These are phyloP conservation scores for Zelopaecilomyces penicillatus DNA, from an alignment of 2,329 filamentous ascomycete genomes.

Conservation along the genomic window DNA sequence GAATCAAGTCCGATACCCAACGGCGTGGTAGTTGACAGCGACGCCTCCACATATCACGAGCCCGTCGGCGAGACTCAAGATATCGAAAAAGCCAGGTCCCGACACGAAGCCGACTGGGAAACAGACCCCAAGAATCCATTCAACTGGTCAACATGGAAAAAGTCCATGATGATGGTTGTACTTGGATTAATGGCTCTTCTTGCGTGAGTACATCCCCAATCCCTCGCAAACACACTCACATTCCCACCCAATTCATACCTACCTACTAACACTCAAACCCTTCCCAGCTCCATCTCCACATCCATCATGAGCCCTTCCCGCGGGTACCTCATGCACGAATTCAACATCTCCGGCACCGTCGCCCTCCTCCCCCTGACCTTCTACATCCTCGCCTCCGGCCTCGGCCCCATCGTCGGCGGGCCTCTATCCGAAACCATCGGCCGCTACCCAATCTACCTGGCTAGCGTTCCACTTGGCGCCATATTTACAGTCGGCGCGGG, in stretches of 20 bases:
- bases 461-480: slow-evolving; percentile 36
- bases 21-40: no score
- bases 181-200: slow-evolving; percentile 31
- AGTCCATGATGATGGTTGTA: slow-evolving; percentile 30
- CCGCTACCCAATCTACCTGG: slow-evolving; percentile 42
- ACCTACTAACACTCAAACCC: not conserved
- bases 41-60: no score
- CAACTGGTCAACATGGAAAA: slow-evolving; percentile 39
- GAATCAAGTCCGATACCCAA: no score
- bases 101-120: slow-evolving; percentile 1
- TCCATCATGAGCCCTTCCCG: slow-evolving; percentile 45
- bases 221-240: not conserved
- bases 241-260: slow-evolving; percentile 8
- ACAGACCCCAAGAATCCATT: slow-evolving; percentile 31
- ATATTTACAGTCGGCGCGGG: slow-evolving; percentile 50
- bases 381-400: slow-evolving; percentile 51
- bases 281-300: slow-evolving; percentile 40
- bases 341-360: slow-evolving; percentile 44
- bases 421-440: slow-evolving; percentile 52
- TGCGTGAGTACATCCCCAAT: slow-evolving; percentile 23
- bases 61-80: not conserved
- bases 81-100: not conserved
- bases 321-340: slow-evolving; percentile 39
- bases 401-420: slow-evolving; percentile 51
- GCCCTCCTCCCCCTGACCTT: slow-evolving; percentile 52